Evolutionary conservation across 2,329 filamentous ascomycete genomes (phyloP).

Genomic region (Claviceps sp.): DNA sequence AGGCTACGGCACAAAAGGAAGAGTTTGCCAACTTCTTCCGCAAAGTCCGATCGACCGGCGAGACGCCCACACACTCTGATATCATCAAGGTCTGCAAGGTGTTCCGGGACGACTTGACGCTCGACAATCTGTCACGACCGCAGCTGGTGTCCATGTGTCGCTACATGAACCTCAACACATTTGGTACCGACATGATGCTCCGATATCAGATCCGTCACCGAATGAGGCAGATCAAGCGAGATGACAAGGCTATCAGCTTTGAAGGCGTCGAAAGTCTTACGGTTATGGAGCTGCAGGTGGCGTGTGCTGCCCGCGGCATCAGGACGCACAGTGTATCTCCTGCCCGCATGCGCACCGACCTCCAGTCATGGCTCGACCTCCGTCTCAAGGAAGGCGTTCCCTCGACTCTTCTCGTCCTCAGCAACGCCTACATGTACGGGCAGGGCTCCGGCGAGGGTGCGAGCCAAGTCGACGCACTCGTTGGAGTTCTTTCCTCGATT

Average conservation of each 20-base stretch:
- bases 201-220: conserved; percentile 93
- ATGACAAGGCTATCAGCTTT: conserved; percentile 85
- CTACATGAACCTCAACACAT: conserved; percentile 95
- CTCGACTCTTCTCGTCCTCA: conserved; percentile 85
- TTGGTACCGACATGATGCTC: conserved; percentile 95
- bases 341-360: conserved; percentile 72
- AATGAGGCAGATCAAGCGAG: conserved; percentile 98
- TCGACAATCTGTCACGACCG: conserved; percentile 91
- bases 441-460: conserved; percentile 80
- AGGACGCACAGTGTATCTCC: conserved; percentile 87
- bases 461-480: conserved; percentile 83
- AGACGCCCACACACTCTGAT: conserved; percentile 75
- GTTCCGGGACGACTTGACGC: conserved; percentile 92
- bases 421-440: conserved; percentile 95
- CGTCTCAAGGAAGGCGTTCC: conserved; percentile 91
- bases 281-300: conserved; percentile 85
- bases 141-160: conserved; percentile 96
- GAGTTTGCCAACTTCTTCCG: conserved; percentile 96
- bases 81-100: conserved; percentile 99
- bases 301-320: conserved; percentile 82
- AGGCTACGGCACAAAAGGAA: conserved; percentile 73
- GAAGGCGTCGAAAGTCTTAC: conserved; percentile 89
- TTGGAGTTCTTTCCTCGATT: conserved; percentile 84
- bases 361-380: conserved; percentile 88
- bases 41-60: conserved; percentile 84